These are phyloP conservation scores for Lepiota venenata DNA, from an alignment of 768 basidiomycete genomes.

Conservation along the genomic window DNA sequence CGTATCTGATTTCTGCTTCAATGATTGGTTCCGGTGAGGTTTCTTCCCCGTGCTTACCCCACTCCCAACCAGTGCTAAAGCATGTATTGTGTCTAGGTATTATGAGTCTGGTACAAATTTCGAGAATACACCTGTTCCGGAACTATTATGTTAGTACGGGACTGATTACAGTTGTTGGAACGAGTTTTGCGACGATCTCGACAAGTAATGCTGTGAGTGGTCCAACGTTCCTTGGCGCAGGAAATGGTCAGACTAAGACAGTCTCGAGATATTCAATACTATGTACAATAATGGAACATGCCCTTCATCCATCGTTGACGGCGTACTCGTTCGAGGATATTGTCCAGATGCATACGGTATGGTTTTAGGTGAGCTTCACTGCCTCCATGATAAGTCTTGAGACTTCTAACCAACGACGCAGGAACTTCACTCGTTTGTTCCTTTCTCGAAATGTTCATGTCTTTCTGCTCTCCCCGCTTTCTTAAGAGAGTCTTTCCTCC, in stretches of 20 bases:
- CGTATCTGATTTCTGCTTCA: conserved; percentile 81
- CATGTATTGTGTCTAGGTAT: conserved; percentile 45
- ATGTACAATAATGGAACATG: conserved; percentile 83
- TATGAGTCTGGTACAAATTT: conserved; percentile 77
- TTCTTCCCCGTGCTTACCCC: background rate
- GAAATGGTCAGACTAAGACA: background rate
- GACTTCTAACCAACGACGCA: conserved; percentile 17
- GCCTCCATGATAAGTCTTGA: background rate
- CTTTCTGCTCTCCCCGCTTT: conserved; percentile 64
- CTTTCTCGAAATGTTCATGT: conserved; percentile 76
- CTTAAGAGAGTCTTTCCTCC: conserved; percentile 75
- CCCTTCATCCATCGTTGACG: conserved; percentile 56
- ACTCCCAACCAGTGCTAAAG: background rate
- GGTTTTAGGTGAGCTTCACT: conserved; percentile 51
- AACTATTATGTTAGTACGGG: conserved; percentile 79
- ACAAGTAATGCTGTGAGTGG: conserved; percentile 57
- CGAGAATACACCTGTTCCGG: conserved; percentile 54
- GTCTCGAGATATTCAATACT: conserved; percentile 59
- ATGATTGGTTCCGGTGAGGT: conserved; percentile 71
- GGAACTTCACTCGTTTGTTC: conserved; percentile 77
- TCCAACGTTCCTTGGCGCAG: background rate
- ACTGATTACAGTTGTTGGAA: conserved; percentile 77
- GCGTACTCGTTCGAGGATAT: conserved; percentile 50
- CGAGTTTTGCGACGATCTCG: conserved; percentile 74
- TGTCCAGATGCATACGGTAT: conserved; percentile 84